A percentile compares a stretch with the other conserved stretches of the same genome.
Evolutionary conservation across 2,329 filamentous ascomycete species (phyloP).

Genomic region (Trichoderma sp.): DNA sequence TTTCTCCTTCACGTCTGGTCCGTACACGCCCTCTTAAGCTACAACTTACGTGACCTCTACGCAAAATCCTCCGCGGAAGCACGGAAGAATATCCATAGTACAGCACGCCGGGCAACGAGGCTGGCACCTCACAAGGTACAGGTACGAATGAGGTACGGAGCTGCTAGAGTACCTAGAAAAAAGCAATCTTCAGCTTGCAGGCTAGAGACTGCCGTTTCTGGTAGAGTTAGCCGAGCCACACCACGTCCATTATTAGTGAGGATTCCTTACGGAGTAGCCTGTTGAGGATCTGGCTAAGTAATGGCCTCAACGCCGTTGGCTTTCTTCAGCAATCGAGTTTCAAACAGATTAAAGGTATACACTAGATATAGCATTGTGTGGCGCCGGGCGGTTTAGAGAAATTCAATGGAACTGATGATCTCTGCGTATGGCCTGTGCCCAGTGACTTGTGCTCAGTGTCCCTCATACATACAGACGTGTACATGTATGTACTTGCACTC

Average conservation of each 20-base stretch:
- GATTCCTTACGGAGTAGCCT: background rate
- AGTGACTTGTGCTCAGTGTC: background rate
- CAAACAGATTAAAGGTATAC: background rate
- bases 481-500: background rate
- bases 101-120: background rate
- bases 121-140: background rate
- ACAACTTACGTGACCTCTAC: background rate
- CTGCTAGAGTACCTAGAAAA: background rate
- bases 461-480: no score
- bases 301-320: background rate
- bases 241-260: background rate
- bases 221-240: constrained; percentile 5
- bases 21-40: background rate
- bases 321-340: background rate
- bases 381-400: background rate
- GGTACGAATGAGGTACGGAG: background rate
- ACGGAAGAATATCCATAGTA: background rate
- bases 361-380: background rate
- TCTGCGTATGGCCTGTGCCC: background rate
- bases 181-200: background rate
- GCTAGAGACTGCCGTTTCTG: background rate
- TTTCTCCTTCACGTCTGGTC: background rate
- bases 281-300: background rate
- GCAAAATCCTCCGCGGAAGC: background rate
- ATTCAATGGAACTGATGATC: background rate